These are phyloP conservation scores for Colletotrichum navitas DNA, from an alignment of 2,329 filamentous ascomycete species.

Conservation along the genomic window DNA sequence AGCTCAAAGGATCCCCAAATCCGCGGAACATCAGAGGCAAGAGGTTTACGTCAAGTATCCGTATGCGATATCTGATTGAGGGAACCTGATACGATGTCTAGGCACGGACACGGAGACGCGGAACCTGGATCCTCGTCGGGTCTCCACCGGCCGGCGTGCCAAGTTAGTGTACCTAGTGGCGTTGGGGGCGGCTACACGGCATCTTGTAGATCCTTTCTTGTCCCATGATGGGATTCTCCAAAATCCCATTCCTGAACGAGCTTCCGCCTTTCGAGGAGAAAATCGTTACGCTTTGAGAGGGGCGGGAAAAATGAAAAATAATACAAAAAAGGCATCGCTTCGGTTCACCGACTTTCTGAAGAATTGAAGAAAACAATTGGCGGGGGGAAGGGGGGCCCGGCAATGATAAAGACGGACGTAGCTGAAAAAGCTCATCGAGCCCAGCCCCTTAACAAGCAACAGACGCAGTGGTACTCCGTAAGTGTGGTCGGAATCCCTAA, in stretches of 20 bases:
- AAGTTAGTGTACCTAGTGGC: constrained; percentile 13
- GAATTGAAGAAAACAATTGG: neutral
- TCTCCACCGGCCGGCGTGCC: constrained; percentile 21
- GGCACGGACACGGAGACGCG: neutral
- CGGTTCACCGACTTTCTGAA: neutral
- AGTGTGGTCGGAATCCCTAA: constrained; percentile 23
- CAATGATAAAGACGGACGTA: neutral
- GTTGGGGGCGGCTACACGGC: constrained; percentile 28
- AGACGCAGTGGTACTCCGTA: constrained; percentile 4
- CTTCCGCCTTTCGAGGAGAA: neutral
- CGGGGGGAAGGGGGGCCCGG: neutral
- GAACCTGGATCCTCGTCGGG: constrained; percentile 20
- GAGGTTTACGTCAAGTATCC: neutral
- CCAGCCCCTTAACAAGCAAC: neutral
- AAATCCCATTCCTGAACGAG: constrained; percentile 12
- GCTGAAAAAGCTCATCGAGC: neutral
- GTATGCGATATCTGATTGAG: constrained; percentile 5
- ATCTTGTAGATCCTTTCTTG: constrained; percentile 24
- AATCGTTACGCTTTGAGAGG: neutral
- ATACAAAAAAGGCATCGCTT: neutral
- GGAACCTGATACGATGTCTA: neutral
- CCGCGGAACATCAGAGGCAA: neutral
- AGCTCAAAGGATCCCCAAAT: too few species aligned
- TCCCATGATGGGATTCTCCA: constrained; percentile 10
- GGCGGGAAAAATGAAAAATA: neutral